Base-by-base conservation (phyloP, 2,329 filamentous ascomycete genomes). In the Xylaria sp. region DNA sequence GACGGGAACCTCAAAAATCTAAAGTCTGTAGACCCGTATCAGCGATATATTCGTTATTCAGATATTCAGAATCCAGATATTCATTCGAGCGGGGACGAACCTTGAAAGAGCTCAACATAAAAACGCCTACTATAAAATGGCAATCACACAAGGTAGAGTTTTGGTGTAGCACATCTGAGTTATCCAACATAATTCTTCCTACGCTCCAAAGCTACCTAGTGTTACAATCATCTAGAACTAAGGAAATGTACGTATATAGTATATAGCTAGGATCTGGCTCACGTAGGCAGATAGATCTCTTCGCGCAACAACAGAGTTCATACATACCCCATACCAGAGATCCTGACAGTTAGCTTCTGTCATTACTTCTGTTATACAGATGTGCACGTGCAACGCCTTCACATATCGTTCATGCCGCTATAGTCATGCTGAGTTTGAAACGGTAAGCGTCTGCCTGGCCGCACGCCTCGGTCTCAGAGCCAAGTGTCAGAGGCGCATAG, bases 361-460 rank as follows among this genome's bases (percentile, higher is more conserved):
- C 18, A 25, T 28, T 18, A 28, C 46, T 50, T 18, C 45, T 13
- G 18, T n/a, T 23, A 28, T 23, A 46, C 52, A 65, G 3, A 73
- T 73, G 71, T 73, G 71, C n/a, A 69, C 67, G 0, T 70, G 70
- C 66, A 63, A 68, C 8, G 66, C 70, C 0, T 72, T 60, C 50
- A 62, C 30, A 1, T 72, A 67, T 23, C 23, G 46, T 1, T 63
- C 57, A 4, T 71, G 69, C 55, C 50, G 25, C 15, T 58, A n/a
- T 6, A 28, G n/a, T 0, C 68, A 71, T 39, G 23, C 25, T 20
- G 67, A 60, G 18, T 72, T 71, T 45, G 65, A 52, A 28, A 20
- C 59, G 0, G 65, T 64, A 30, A 74, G 73, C 7, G 69, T 72
- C 5, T 77, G 72, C 63, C 73, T 76, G 1, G 76, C 34, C 32